Percentiles rank a stretch among this genome's conserved stretches.
Evolutionary conservation across 129 eudicot species (phyloP).

Genomic region (Tanacetum coccineum): DNA sequence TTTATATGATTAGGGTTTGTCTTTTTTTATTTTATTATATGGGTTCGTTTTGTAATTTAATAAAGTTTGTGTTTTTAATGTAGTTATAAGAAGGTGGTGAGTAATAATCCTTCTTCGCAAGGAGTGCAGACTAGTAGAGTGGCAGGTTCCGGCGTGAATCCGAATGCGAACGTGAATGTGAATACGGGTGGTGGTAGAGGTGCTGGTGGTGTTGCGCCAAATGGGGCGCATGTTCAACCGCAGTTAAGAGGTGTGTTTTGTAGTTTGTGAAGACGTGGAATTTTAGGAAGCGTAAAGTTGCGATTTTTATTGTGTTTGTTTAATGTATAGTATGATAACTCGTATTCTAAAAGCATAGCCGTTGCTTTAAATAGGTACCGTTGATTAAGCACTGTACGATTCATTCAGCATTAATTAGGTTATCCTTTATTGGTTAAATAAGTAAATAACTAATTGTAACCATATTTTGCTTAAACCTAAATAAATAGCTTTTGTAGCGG

Average conservation of each 20-base stretch:
- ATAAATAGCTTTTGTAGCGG: not conserved
- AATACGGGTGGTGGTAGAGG: slow-evolving; percentile 25
- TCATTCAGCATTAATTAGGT: not conserved
- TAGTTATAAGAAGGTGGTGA: slow-evolving; percentile 62
- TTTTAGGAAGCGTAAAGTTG: not conserved
- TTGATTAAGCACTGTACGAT: not conserved
- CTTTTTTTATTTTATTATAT: not conserved
- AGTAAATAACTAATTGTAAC: not conserved
- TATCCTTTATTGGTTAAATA: not conserved
- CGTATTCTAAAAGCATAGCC: not conserved
- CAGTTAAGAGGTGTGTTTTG: slow-evolving; percentile 43
- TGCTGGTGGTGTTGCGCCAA: slow-evolving; percentile 25
- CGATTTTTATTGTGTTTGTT: not conserved
- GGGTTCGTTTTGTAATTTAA: not conserved
- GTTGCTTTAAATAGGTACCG: not conserved
- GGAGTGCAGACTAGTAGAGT: slow-evolving; percentile 46
- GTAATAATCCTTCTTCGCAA: slow-evolving; percentile 40
- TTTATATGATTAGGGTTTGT: slow-evolving; percentile 9
- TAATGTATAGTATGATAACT: not conserved
- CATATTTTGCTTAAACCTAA: not conserved
- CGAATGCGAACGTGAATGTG: slow-evolving; percentile 32
- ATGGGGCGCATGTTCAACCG: slow-evolving; percentile 64
- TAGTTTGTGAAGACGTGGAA: not conserved
- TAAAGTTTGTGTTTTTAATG: slow-evolving; percentile 1
- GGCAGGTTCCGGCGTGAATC: slow-evolving; percentile 8